These are phyloP conservation scores for Nigrograna mackinnonii DNA, from an alignment of 2,329 filamentous ascomycete genomes.

Conservation along the genomic window DNA sequence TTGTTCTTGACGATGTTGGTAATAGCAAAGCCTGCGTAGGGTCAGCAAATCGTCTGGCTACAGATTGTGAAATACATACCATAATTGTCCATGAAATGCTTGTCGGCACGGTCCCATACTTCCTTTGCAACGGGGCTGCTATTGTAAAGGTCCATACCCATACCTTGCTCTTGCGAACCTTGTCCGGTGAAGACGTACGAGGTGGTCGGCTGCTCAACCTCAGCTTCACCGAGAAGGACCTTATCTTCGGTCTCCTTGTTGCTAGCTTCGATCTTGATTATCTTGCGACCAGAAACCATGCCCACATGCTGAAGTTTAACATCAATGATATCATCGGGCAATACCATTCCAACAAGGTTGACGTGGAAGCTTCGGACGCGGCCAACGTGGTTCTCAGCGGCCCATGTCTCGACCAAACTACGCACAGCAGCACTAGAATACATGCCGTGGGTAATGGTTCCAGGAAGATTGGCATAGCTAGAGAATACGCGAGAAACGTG, in stretches of 20 bases:
- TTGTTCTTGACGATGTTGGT: slow-evolving; percentile 99
- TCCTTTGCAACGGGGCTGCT: slow-evolving; percentile 94
- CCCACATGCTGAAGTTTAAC: slow-evolving; percentile 96
- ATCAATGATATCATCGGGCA: slow-evolving; percentile 92
- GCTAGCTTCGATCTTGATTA: slow-evolving; percentile 96
- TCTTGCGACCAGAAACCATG: slow-evolving; percentile 98
- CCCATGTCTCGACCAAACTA: slow-evolving; percentile 97
- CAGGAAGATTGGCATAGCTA: slow-evolving; percentile 90
- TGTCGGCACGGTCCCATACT: slow-evolving; percentile 90
- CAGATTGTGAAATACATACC: slow-evolving; percentile 57
- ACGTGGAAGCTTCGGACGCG: slow-evolving; percentile 97
- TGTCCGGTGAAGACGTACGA: slow-evolving; percentile 98
- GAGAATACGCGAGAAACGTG: slow-evolving; percentile 98
- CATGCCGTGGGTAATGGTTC: slow-evolving; percentile 99
- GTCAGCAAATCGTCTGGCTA: neutral
- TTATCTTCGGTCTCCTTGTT: slow-evolving; percentile 97
- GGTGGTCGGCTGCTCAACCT: slow-evolving; percentile 96
- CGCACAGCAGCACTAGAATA: slow-evolving; percentile 97
- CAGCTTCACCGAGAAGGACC: slow-evolving; percentile 90
- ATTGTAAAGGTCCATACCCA: slow-evolving; percentile 98
- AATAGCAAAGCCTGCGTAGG: slow-evolving; percentile 79
- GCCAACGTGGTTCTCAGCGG: slow-evolving; percentile 96
- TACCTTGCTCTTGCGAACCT: slow-evolving; percentile 97
- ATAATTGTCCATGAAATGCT: slow-evolving; percentile 98
- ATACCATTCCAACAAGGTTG: slow-evolving; percentile 95